phyloP scores from a whole-genome alignment of 352 stramenopile genomes.

The Discostella stelligera region DNA sequence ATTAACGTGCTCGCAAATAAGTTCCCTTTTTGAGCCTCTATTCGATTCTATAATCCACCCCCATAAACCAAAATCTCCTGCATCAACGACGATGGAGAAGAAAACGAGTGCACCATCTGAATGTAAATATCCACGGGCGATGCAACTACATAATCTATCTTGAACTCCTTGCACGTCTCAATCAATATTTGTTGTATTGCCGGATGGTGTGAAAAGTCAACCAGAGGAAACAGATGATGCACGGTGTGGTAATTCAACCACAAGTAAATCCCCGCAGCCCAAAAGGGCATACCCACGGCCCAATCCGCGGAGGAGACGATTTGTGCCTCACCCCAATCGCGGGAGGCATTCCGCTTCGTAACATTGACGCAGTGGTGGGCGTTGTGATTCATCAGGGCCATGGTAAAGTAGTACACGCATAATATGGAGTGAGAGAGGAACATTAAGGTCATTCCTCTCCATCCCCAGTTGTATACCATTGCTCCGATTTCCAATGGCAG shows the following conservation, averaged over 20 bases:
- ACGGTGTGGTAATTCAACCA: constrained; percentile 12
- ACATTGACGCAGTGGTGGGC: constrained; percentile 4
- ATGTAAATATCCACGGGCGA: constrained; percentile 2
- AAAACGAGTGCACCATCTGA: constrained; percentile 11
- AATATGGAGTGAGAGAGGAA: constrained; percentile 5
- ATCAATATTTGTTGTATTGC: constrained; percentile 13
- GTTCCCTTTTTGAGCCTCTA: background rate
- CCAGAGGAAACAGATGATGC: constrained; percentile 1
- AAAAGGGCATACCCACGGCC: constrained; percentile 8
- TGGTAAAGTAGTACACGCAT: constrained; percentile 10
- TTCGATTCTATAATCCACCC: constrained; percentile 2
- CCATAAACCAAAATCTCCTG: constrained; percentile 8
- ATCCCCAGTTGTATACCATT: background rate
- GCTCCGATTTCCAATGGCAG: constrained; percentile 2
- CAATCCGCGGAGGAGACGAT: constrained; percentile 6
- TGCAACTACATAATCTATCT: constrained; percentile 3
- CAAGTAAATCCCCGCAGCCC: background rate
- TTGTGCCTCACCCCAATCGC: constrained; percentile 9
- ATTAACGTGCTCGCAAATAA: too few relatives aligned
- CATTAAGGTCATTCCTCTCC: constrained; percentile 5
- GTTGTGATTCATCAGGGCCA: constrained; percentile 14
- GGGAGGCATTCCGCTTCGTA: constrained; percentile 1
- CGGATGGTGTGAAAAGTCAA: constrained; percentile 6
- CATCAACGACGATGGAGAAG: constrained; percentile 1
- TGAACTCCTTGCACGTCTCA: constrained; percentile 11